Conservation (phyloP, 106 monocot genomes). For the Dendrobium nobile region DNA sequence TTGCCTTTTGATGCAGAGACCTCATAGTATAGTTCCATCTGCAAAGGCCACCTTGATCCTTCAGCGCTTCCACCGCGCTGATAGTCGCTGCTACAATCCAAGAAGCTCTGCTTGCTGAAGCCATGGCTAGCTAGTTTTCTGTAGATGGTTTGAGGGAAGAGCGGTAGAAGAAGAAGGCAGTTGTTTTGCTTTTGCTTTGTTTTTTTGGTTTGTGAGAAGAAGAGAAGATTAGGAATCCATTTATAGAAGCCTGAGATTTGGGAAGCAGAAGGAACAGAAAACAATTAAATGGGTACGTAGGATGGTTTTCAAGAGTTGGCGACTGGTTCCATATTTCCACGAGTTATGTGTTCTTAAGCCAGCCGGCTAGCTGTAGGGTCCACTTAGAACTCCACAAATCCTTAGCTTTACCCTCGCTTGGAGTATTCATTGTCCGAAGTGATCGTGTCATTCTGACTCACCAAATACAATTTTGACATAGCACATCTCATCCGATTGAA, state of each 20-base stretch:
- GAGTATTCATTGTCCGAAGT: background rate
- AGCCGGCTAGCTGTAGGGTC: too few relatives aligned
- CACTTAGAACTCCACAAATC: too few relatives aligned
- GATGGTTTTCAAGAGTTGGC: background rate
- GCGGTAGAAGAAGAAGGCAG: background rate
- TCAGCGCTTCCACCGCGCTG: conserved; percentile 38
- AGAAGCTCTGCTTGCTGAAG: conserved; percentile 6
- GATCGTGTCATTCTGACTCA: background rate
- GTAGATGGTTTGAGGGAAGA: background rate
- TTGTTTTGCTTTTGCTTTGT: background rate
- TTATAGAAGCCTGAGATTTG: background rate
- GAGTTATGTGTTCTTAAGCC: too few relatives aligned
- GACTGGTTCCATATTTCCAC: too few relatives aligned
- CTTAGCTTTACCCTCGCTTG: background rate
- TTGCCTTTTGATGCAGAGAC: background rate
- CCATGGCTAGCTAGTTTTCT: background rate
- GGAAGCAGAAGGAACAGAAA: background rate
- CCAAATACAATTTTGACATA: too few relatives aligned
- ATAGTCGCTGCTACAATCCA: conserved; percentile 34
- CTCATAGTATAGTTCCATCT: conserved; percentile 34
- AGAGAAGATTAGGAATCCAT: background rate
- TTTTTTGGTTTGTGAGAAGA: background rate
- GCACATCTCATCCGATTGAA: too few relatives aligned
- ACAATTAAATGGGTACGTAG: background rate
- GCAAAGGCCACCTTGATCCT: conserved; percentile 46